A percentile compares a stretch with the other conserved stretches of the same genome.
These are phyloP conservation scores for Alliaria petiolata DNA, from an alignment of 345 rosid species.

Conservation along the genomic window DNA sequence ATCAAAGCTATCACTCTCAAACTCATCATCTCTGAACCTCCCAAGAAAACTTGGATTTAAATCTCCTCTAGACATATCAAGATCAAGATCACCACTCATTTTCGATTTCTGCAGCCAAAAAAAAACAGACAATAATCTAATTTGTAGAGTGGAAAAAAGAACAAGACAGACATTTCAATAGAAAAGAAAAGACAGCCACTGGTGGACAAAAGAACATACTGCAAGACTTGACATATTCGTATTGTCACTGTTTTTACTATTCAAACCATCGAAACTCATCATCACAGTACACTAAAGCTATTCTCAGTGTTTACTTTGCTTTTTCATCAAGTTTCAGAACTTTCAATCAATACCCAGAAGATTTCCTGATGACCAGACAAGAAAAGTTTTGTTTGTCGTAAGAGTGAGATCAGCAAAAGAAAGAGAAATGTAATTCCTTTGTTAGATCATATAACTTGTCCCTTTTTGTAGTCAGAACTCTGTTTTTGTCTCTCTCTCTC, in stretches of 20 bases:
- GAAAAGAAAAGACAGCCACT: neutral
- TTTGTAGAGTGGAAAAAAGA: neutral
- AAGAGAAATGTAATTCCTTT: neutral
- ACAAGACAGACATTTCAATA: neutral
- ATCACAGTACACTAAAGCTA: too few species aligned
- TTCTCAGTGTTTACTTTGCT: constrained; percentile 8
- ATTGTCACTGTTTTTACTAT: constrained; percentile 9
- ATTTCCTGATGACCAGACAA: constrained; percentile 8
- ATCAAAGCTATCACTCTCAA: constrained; percentile 58
- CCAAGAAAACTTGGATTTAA: constrained; percentile 46
- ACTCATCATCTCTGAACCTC: constrained; percentile 42
- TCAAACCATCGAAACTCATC: constrained; percentile 36
- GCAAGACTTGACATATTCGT: constrained; percentile 1
- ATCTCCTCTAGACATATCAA: constrained; percentile 43
- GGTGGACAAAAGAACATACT: constrained; percentile 29
- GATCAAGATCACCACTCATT: constrained; percentile 42
- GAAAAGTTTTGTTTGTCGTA: constrained; percentile 1
- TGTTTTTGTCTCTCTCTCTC: neutral
- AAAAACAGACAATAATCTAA: constrained; percentile 1
- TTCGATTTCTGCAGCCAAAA: constrained; percentile 37
- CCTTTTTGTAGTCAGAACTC: neutral
- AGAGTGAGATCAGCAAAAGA: constrained; percentile 19
- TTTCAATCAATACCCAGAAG: constrained; percentile 14
- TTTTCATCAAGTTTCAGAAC: constrained; percentile 21
- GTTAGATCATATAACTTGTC: constrained; percentile 25